phyloP scores from a whole-genome alignment of 257 asterid genomes.

The Forsythia suspensa region DNA sequence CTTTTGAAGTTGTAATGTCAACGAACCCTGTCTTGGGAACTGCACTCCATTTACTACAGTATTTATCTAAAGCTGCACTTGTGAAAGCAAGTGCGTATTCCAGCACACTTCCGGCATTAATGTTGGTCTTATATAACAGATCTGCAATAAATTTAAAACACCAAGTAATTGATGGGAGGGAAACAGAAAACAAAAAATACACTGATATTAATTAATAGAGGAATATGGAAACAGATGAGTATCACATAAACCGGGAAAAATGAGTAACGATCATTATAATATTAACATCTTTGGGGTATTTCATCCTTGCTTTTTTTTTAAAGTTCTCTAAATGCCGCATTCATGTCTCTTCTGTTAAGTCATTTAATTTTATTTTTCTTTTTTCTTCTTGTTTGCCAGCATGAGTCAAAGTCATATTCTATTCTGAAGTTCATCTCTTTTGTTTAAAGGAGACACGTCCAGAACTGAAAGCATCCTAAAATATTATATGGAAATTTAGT shows the following conservation, averaged over 20 bases:
- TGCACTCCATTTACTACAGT: conserved; percentile 92
- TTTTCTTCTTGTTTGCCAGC: not conserved
- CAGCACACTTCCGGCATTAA: conserved; percentile 92
- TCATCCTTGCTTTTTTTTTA: not conserved
- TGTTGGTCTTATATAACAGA: conserved; percentile 85
- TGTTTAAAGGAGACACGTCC: not conserved
- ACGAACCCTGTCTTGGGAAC: conserved; percentile 90
- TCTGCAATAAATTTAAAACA: conserved; percentile 44
- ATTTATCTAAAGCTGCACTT: conserved; percentile 94
- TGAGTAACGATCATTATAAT: not conserved
- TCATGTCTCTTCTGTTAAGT: not conserved
- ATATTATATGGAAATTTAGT: not conserved
- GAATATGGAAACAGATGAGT: not conserved
- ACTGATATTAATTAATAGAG: not conserved
- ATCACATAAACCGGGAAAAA: not conserved
- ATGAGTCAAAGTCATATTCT: not conserved
- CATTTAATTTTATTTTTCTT: not conserved
- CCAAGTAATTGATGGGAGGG: not conserved
- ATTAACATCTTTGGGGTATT: not conserved
- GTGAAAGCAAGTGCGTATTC: conserved; percentile 97
- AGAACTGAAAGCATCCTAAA: not conserved
- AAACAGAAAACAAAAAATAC: not conserved
- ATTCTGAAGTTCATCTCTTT: not conserved
- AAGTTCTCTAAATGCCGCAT: no score
- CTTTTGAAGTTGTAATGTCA: conserved; percentile 95